Conservation (phyloP, 73 alveolate species). For the Tetrahymena elliotti region DNA sequence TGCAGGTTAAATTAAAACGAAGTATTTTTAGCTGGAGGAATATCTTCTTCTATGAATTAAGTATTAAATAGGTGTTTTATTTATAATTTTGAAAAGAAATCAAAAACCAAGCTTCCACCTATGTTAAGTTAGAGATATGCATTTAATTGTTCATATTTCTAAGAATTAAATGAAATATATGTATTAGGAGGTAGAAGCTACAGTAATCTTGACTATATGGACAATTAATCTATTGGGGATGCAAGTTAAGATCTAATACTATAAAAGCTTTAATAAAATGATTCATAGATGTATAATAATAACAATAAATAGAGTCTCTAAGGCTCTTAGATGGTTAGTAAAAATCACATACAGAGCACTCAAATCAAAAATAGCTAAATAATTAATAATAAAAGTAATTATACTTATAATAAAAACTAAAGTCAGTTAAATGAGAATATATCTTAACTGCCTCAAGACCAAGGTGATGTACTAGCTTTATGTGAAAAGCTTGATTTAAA, state of each 20-base stretch:
- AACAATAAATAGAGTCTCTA: background rate
- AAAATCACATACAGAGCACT: background rate
- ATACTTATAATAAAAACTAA: background rate
- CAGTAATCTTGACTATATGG: background rate
- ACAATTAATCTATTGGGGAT: background rate
- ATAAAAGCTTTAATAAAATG: background rate
- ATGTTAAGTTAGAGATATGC: background rate
- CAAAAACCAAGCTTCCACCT: background rate
- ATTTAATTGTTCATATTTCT: background rate
- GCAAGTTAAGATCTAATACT: background rate
- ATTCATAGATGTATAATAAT: background rate
- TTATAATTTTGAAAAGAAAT: background rate
- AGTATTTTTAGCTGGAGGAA: background rate
- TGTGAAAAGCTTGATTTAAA: background rate
- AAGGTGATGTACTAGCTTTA: background rate
- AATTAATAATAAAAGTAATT: background rate
- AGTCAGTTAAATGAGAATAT: background rate
- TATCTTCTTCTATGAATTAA: background rate
- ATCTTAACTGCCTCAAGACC: background rate
- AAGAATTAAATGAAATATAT: background rate
- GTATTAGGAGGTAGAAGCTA: background rate
- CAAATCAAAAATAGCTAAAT: background rate
- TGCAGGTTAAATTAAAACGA: background rate
- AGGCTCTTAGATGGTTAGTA: background rate
- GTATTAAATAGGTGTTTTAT: background rate